phyloP scores from a whole-genome alignment of 1,284 basidiomycete genomes.

The Cryptococcus neoformans region DNA sequence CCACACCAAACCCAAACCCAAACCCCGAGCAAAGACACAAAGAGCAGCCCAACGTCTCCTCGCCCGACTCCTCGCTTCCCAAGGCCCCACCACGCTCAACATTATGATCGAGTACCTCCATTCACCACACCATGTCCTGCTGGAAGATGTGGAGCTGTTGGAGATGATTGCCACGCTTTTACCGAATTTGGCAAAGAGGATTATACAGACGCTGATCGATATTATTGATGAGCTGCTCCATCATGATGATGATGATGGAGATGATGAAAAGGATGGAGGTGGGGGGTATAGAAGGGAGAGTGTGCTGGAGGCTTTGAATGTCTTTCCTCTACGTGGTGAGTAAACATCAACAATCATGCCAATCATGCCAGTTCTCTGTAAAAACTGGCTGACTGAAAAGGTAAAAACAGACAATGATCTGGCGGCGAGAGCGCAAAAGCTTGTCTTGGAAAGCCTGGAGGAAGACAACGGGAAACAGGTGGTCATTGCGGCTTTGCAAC shows the following conservation, averaged over 20 bases:
- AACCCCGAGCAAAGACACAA: slow-evolving; percentile 7
- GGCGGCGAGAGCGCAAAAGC: slow-evolving; percentile 20
- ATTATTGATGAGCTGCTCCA: slow-evolving; percentile 26
- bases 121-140: slow-evolving; percentile 18
- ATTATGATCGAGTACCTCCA: slow-evolving; percentile 32
- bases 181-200: slow-evolving; percentile 23
- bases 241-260: background rate
- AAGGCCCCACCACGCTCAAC: slow-evolving; percentile 29
- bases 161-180: slow-evolving; percentile 31
- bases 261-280: background rate
- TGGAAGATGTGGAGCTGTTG: slow-evolving; percentile 27
- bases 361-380: background rate
- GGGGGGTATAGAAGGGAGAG: slow-evolving; percentile 8
- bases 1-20: background rate
- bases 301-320: slow-evolving; percentile 28
- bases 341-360: background rate
- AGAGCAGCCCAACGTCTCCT: slow-evolving; percentile 25
- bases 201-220: slow-evolving; percentile 25
- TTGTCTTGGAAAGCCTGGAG: slow-evolving; percentile 33
- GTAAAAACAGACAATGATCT: slow-evolving; percentile 19
- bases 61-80: slow-evolving; percentile 20
- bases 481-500: slow-evolving; percentile 29
- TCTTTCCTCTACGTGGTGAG: slow-evolving; percentile 34
- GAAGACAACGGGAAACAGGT: slow-evolving; percentile 24
- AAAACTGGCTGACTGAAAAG: background rate